Evolutionary conservation across 306 rosid species (phyloP), one percentile per base, ranked within the genome.

Genomic region (Acacia melanoxylon): DNA sequence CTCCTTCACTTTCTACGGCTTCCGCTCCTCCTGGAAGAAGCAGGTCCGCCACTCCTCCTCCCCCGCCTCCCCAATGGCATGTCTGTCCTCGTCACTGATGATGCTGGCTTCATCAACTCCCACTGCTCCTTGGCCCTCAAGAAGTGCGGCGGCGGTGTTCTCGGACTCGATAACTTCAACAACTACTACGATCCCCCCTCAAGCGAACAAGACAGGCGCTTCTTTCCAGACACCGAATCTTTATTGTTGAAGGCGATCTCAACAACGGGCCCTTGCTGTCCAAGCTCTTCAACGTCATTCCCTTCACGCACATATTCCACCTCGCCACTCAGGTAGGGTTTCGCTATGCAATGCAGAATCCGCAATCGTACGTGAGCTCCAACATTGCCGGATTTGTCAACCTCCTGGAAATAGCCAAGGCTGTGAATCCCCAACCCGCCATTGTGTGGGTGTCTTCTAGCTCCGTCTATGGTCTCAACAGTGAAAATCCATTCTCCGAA

Each of bases 261-360:
- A 95, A 95, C 91, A 97, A 95, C 89, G 72, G 68, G 59, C 89
- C 92, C 7, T 76, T 93, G 78, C 86, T 95, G 0, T 10, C 84
- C 0, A 93, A 95, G 59, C 95, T 95, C 9, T 93, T 95, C 86
- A 97, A 95, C n/a, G 89, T 95, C 2, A 93, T 95, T 3, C 90
- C 97, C 0, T 90, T 95, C 79, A 90, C 97, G 0, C 99, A 95
- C 86, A 77, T 95, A 77, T 95, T 95, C 68, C 97, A 95, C 83
- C 71, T 95, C 0, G 98, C 98, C 0, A 97, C 99, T 0, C 97
- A 95, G 51, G 99, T 98, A 0, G 99, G 97, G 0, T 98, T 95
- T 22, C 95, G 95, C 11, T 95, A 95, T 83, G 99, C 97, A 37
- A 95, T 95, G 99, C 87, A 91, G 82, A 92, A 94, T 42, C 97